Conservation (phyloP, 108 stramenopile species). For the Skeletonema marinoi region DNA sequence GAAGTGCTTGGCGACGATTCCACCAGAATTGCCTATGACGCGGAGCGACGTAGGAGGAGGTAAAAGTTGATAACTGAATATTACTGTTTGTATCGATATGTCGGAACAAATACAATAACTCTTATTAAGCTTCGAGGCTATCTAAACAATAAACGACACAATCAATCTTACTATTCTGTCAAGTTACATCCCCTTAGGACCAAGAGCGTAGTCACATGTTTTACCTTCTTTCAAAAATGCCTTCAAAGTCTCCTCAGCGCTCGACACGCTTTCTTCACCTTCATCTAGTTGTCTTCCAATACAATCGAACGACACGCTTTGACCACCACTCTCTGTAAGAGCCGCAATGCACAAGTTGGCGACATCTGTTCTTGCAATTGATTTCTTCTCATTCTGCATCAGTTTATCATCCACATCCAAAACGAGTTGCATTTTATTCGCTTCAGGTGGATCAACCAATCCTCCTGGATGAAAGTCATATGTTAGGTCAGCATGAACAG, state of each 20-base stretch:
- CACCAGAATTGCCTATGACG: slow-evolving; percentile 68
- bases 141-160: background rate
- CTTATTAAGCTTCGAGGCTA: background rate
- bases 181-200: background rate
- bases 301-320: slow-evolving; percentile 67
- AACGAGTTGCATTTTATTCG: slow-evolving; percentile 56
- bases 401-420: slow-evolving; percentile 84
- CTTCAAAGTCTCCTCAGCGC: slow-evolving; percentile 55
- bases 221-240: slow-evolving; percentile 50
- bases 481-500: too few species aligned
- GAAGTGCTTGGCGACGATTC: slow-evolving; percentile 68
- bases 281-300: slow-evolving; percentile 38
- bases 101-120: background rate
- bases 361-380: slow-evolving; percentile 83
- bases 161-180: background rate
- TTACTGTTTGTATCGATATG: background rate
- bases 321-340: slow-evolving; percentile 46
- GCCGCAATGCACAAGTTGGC: slow-evolving; percentile 79
- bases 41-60: slow-evolving; percentile 32
- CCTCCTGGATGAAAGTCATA: slow-evolving; percentile 96
- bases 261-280: background rate
- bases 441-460: slow-evolving; percentile 62
- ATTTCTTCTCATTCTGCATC: slow-evolving; percentile 50
- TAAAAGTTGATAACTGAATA: background rate
- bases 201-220: slow-evolving; percentile 55